Conservation (phyloP, 495 filamentous ascomycete species). For the Daldinia childiae region DNA sequence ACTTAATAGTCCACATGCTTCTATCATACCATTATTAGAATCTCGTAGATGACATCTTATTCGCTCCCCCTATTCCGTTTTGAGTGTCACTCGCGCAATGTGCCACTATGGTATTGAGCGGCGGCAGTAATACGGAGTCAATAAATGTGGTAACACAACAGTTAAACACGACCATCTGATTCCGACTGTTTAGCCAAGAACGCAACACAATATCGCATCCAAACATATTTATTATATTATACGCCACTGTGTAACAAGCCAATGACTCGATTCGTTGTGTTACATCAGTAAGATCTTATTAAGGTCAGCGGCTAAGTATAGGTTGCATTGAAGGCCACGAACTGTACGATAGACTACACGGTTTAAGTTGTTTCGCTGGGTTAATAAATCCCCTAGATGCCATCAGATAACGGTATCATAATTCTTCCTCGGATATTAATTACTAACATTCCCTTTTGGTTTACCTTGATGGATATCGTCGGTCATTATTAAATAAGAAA, state of each 20-base stretch:
- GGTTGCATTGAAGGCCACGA: not conserved
- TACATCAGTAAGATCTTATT: constrained; percentile 15
- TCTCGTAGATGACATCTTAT: not conserved
- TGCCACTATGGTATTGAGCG: constrained; percentile 1
- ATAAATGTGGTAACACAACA: constrained; percentile 9
- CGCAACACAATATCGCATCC: constrained; percentile 12
- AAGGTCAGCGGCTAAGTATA: not conserved
- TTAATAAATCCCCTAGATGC: not conserved
- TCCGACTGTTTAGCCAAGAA: constrained; percentile 1
- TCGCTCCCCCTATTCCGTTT: not conserved
- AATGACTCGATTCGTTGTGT: constrained; percentile 9
- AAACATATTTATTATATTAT: constrained; percentile 8
- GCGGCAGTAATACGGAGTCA: constrained; percentile 1
- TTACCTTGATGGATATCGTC: too few species aligned
- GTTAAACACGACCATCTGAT: not conserved
- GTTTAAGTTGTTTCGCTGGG: not conserved
- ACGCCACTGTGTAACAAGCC: constrained; percentile 6
- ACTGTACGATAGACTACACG: not conserved
- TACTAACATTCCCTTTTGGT: too few species aligned
- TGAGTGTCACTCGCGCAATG: not conserved
- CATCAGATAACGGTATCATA: not conserved
- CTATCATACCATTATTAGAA: not conserved
- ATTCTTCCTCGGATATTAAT: not conserved
- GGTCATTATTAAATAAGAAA: not conserved
- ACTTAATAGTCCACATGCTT: not conserved